A percentile compares a stretch with the other conserved stretches of the same genome.
Conservation (phyloP, 1,284 basidiomycete genomes). For the Ganoderma leucocontextum region DNA sequence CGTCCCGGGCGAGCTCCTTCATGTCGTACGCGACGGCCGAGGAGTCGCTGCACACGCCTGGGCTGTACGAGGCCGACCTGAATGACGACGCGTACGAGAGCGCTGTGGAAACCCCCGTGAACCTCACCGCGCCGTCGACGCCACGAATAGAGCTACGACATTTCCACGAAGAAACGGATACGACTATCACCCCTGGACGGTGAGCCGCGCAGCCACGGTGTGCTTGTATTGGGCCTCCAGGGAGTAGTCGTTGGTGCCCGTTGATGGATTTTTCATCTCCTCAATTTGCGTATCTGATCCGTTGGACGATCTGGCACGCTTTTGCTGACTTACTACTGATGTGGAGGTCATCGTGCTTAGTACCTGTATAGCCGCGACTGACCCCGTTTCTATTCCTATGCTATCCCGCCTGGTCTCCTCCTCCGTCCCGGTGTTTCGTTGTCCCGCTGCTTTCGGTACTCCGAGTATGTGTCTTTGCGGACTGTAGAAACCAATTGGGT, state of each 20-base stretch:
- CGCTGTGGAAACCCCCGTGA: slow-evolving; percentile 26
- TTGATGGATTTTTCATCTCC: slow-evolving; percentile 8
- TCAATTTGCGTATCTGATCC: neutral
- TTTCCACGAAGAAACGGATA: slow-evolving; percentile 37
- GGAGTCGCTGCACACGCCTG: slow-evolving; percentile 34
- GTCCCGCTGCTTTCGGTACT: neutral
- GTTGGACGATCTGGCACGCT: neutral
- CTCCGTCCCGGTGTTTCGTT: neutral
- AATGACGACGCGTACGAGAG: slow-evolving; percentile 28
- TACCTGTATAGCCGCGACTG: neutral
- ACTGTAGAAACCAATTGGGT: neutral
- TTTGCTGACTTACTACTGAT: neutral
- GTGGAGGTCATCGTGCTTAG: neutral
- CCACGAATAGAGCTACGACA: slow-evolving; percentile 34
- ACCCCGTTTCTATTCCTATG: slow-evolving; percentile 16
- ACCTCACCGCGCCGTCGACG: slow-evolving; percentile 31
- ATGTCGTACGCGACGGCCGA: slow-evolving; percentile 45
- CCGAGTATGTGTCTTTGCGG: neutral
- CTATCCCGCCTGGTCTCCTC: slow-evolving; percentile 7
- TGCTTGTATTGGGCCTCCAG: slow-evolving; percentile 4
- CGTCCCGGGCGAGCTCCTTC: slow-evolving; percentile 43
- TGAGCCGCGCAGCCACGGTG: slow-evolving; percentile 9
- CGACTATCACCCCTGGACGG: slow-evolving; percentile 33
- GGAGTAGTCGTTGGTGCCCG: slow-evolving; percentile 18
- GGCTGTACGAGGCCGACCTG: slow-evolving; percentile 24